Evolutionary conservation across 805 yeast species (phyloP), one percentile per base, ranked within the genome.

Genomic region (Vanderwaltozyma yarrowii): DNA sequence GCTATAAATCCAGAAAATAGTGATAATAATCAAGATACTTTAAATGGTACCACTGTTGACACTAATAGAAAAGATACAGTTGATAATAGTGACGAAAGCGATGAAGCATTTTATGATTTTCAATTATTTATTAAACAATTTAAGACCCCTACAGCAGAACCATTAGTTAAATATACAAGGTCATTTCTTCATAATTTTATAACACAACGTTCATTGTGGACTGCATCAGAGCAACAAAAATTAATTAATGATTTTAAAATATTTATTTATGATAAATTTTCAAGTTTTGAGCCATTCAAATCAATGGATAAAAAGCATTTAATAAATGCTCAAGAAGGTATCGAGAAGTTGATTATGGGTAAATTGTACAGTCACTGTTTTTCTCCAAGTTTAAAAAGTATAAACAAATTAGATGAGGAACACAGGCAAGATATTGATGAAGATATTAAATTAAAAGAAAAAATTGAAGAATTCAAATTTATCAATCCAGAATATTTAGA

Each of bases 261-360:
- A 0, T 88, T 88, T 54, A 76, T 88, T 38, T 73, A 70, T 39
- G 76, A 69, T 14, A 80, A 80, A 51, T 72, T 84, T 60, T 45
- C 58, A 2, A 55, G 65, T 13, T 78, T 67, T 49, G 81, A 80
- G 44, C 96, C 96, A 1, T 89, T 92, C 57, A 70, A 74, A 17
- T 63, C 73, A 3, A 70, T 85, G 65, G 76, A 75, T 14, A 72
- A 68, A 2, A 66, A 67, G 16, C 77, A 72, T 37, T 62, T 83
- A 36, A 76, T 70, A 28, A 86, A 88, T 52, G 79, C 94, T 2
- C 65, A 78, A 46, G 96, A 87, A 49, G 98, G 98, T 0, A 69
- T 92, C 50, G 99, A 92, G 59, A 92, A 92, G 58, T 68, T 92
- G 31, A 70, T 94, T 9, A 85, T 88, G 94, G 88, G 89, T 39